Evolutionary conservation across 345 rosid species (phyloP).

Genomic region (Dovyalis caffra): DNA sequence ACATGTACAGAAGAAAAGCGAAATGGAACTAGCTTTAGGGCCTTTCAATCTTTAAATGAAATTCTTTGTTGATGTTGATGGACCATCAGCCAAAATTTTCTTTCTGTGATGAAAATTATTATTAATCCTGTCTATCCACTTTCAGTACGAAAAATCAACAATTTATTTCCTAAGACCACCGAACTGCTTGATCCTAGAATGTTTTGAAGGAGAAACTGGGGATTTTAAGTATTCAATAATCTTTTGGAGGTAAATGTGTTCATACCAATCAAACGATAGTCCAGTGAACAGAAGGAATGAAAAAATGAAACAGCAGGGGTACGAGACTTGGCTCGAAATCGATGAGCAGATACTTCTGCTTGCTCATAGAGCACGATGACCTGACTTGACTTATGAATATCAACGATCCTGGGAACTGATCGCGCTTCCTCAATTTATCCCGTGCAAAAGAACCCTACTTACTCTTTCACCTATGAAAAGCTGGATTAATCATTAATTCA

Average conservation of each 20-base stretch:
- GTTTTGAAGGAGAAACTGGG: neutral
- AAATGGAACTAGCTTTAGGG: slow-evolving; percentile 6
- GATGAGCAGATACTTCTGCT: no score
- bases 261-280: neutral
- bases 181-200: neutral
- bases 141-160: neutral
- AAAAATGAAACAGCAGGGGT: neutral
- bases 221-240: neutral
- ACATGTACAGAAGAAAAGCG: slow-evolving; percentile 8
- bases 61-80: neutral
- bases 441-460: no score
- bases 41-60: neutral
- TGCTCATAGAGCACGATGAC: no score
- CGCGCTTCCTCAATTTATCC: no score
- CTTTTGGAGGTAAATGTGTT: neutral
- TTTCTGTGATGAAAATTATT: neutral
- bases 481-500: neutral
- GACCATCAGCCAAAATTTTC: neutral
- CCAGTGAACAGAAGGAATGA: no score
- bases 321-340: no score
- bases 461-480: no score
- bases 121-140: neutral
- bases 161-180: neutral
- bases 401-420: no score
- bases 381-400: no score